Evolutionary conservation across 306 rosid genomes (phyloP).

Genomic region (Castanospermum australe): DNA sequence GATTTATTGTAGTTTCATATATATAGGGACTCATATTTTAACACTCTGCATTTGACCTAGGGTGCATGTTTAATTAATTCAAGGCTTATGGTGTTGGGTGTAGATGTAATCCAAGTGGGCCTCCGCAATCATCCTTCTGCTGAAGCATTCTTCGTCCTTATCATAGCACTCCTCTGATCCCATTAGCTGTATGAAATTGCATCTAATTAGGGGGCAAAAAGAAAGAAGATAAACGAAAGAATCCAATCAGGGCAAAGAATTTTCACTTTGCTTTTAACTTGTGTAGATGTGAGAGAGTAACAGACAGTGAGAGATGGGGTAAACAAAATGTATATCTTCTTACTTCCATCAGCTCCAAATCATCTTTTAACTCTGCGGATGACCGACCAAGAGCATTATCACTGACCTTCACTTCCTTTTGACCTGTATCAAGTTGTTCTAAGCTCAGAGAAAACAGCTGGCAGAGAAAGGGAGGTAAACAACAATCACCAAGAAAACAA

Average conservation of each 20-base stretch:
- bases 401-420: conserved; percentile 24
- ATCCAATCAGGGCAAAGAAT: neutral
- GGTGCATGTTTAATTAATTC: neutral
- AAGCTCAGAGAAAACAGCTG: neutral
- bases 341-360: conserved; percentile 32
- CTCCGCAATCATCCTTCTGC: conserved; percentile 63
- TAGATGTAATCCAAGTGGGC: conserved; percentile 90
- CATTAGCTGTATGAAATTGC: conserved; percentile 27
- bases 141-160: conserved; percentile 45
- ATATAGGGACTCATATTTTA: neutral
- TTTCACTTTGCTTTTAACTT: neutral
- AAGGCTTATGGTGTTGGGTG: conserved; percentile 66
- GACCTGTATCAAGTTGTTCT: conserved; percentile 37
- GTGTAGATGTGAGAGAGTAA: neutral
- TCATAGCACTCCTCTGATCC: conserved; percentile 49
- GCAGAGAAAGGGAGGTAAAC: neutral
- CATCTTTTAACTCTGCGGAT: conserved; percentile 5
- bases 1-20: conserved; percentile 1
- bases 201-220: neutral
- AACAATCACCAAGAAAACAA: neutral
- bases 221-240: neutral
- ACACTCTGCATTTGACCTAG: neutral
- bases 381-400: conserved; percentile 15
- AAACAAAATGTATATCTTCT: neutral
- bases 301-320: neutral